Evolutionary conservation across 2,329 filamentous ascomycete genomes (phyloP), one percentile per base, ranked within the genome.

Genomic region (Diaporthe sp.): DNA sequence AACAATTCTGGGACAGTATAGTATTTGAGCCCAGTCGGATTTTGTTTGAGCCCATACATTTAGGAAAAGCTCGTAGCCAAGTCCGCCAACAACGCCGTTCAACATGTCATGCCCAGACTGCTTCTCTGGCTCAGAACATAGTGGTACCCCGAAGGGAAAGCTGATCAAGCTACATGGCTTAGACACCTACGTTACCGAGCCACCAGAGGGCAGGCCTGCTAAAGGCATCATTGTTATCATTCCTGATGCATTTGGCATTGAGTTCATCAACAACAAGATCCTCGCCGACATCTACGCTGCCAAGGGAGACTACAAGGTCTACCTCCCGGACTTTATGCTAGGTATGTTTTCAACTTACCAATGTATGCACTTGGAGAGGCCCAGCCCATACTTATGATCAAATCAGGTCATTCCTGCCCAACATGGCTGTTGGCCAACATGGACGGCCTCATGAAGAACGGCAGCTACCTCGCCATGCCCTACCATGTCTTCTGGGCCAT

Each of bases 261-360:
- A 84, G 3, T 87, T 91, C 76, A 80, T 85, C 30, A 91, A 91
- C 80, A 86, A 85, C 69, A 84, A 87, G 50, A 80, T 90, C 8
- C 80, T 91, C 45, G 88, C 88, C 7, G 89, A 91, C 77, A 80
- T 81, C 55, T 90, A 89, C 77, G 88, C 89, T n/a, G 83, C 84
- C 74, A 87, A 86, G 77, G 86, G 86, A 6, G 82, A 82, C 19
- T 90, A 86, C 78, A 82, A 81, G 12, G 88, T 91, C 47, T 88
- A 89, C 75, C 77, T 89, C n/a, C 89, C 89, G 0, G 89, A 91
- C 72, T 89, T 91, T 71, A 90, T 91, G 83, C 76, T 80, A 1
- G 83, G 83, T 84, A 67, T 33, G 76, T 57, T 19, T 57, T 5
- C 9, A 9, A 57, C 3, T 10, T 4, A 13, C 40, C 38, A 15